Conservation (phyloP, 1,284 basidiomycete species). For the Acaromyces ingoldii region DNA sequence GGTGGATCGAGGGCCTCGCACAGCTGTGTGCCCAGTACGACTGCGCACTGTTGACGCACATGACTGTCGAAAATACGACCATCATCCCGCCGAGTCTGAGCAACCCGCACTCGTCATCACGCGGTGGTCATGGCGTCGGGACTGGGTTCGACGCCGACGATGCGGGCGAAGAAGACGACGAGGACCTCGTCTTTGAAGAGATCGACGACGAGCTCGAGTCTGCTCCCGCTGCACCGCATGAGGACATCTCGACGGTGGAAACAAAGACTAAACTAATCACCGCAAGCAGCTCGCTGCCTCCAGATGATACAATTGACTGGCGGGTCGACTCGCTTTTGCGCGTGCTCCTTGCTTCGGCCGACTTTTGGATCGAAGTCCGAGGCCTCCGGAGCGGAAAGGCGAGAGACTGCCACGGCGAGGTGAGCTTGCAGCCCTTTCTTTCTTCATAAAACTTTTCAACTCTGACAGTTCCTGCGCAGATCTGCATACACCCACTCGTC, state of each 20-base stretch:
- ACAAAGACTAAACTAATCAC: neutral
- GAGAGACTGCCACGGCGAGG: conserved; percentile 5
- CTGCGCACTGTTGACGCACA: conserved; percentile 2
- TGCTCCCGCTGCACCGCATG: too few relatives aligned
- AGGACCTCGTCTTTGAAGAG: neutral
- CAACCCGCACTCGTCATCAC: neutral
- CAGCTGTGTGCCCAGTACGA: neutral
- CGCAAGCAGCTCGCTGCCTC: too few relatives aligned
- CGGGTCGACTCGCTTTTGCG: conserved; percentile 2
- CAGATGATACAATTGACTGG: neutral
- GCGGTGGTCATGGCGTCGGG: conserved; percentile 4
- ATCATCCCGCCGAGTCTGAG: neutral
- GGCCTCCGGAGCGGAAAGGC: conserved; percentile 2
- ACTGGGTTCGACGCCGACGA: conserved; percentile 7
- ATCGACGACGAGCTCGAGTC: neutral
- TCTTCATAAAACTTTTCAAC: neutral
- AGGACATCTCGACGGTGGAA: too few relatives aligned
- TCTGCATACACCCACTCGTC: neutral
- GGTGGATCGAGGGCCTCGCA: neutral
- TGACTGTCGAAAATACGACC: neutral
- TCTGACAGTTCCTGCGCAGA: neutral
- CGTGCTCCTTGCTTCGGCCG: neutral
- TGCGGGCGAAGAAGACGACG: conserved; percentile 5
- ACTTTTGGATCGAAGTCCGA: conserved; percentile 4
- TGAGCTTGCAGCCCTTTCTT: neutral